Conservation (phyloP, 2,329 filamentous ascomycete genomes). For the Bipolaris zeicola region DNA sequence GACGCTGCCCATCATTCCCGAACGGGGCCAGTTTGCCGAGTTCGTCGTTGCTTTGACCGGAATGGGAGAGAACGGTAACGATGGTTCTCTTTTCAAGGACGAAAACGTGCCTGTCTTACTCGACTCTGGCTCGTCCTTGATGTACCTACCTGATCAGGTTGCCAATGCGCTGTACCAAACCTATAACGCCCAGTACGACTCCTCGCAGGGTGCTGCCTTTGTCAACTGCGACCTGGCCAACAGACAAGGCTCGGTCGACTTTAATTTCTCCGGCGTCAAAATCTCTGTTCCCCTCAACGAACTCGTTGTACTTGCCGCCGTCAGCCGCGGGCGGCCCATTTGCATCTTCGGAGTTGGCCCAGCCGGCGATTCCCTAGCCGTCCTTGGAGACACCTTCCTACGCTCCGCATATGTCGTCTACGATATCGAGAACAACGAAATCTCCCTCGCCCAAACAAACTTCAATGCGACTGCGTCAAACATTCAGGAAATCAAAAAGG, state of each 20-base stretch:
- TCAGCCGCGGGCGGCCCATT: constrained; percentile 47
- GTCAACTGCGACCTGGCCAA: constrained; percentile 60
- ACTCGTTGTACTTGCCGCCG: constrained; percentile 59
- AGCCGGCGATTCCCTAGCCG: constrained; percentile 53
- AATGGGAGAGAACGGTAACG: constrained; percentile 51
- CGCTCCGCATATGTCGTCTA: constrained; percentile 68
- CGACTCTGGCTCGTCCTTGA: constrained; percentile 76
- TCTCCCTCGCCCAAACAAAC: constrained; percentile 65
- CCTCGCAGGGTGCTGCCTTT: constrained; percentile 53
- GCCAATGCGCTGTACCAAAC: constrained; percentile 52
- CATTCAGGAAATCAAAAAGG: constrained; percentile 61
- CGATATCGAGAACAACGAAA: constrained; percentile 64
- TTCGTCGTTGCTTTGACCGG: constrained; percentile 59
- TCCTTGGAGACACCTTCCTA: constrained; percentile 67
- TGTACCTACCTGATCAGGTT: constrained; percentile 69
- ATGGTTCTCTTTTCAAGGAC: constrained; percentile 51
- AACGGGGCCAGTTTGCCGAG: constrained; percentile 56
- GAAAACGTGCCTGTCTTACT: constrained; percentile 64
- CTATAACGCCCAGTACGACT: constrained; percentile 51
- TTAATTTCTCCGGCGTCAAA: constrained; percentile 61
- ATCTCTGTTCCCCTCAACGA: constrained; percentile 63
- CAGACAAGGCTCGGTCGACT: constrained; percentile 58
- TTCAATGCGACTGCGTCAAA: constrained; percentile 61
- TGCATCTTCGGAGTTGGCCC: constrained; percentile 59
- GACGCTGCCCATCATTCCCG: constrained; percentile 63